Evolutionary conservation across 148 eudicot genomes (phyloP), one percentile per base, ranked within the genome.

Genomic region (Pharnaceum exiguum): DNA sequence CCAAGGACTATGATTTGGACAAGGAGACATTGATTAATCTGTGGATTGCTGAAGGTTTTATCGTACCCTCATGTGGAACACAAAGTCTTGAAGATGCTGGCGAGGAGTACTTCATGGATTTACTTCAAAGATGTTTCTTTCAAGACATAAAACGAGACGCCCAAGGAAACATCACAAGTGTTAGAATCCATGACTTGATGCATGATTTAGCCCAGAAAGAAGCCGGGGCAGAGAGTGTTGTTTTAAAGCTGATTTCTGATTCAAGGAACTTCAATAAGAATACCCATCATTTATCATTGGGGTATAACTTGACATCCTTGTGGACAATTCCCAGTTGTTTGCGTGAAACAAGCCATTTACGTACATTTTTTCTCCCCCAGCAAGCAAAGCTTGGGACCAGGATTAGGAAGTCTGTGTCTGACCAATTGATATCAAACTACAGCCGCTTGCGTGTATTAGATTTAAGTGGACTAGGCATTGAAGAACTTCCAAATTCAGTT

Each of bases 21-120:
- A 69, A 36, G 56, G 35, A 60, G 10, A 26, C 46, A 10, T 18
- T 72, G 32, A 67, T 78, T 11, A 15, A 68, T 24, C 56, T 77
- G 2, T 81, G 82, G 86, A 69, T 77, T 30, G 67, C 67, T 36
- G 40, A 63, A 42, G 67, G 67, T 5, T 63, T 63, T 53, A 10
- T 63, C 23, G 36, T 52, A 17, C 59, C 40, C 2, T 25, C 47
- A 7, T 5, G 22, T 33, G 38, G 26, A 26, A 51, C 43, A 13
- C 48, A 35, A 27, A 61, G 56, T 29, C 28, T 61, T 35, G 56
- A 61, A 28, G 65, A 62, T 39, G 77, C 56, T 31, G 77, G 77
- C 0, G 46, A 67, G 19, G 39, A 27, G 22, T 67, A 65, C 30
- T 71, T 80, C 32, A 55, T 25, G 51, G 25, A 50, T 23, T 51